phyloP scores from a whole-genome alignment of 2,329 filamentous ascomycete species.

The Pestalotiopsis fici region DNA sequence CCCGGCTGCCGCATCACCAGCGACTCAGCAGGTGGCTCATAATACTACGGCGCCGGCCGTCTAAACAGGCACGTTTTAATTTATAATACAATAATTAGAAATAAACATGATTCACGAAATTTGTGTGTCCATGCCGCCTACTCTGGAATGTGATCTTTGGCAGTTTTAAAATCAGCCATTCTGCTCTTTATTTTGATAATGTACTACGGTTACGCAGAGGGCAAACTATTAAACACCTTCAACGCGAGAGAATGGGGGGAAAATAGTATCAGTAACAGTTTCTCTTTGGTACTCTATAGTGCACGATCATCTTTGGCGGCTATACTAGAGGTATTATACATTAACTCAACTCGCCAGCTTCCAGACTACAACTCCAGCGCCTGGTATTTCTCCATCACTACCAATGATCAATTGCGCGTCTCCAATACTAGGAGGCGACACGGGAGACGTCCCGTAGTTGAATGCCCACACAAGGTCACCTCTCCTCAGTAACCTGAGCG shows the following conservation, averaged over 20 bases:
- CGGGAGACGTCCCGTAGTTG: slow-evolving; percentile 19
- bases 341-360: neutral
- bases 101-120: no score
- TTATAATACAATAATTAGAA: neutral
- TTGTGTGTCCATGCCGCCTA: no score
- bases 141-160: no score
- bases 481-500: slow-evolving; percentile 16
- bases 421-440: slow-evolving; percentile 13
- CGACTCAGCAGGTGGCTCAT: neutral
- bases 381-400: slow-evolving; percentile 14
- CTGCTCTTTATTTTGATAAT: no score
- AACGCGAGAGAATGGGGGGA: no score
- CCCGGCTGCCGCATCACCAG: neutral
- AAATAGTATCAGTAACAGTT: no score
- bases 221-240: no score
- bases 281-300: no score
- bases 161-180: no score
- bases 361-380: slow-evolving; percentile 19
- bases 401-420: slow-evolving; percentile 13
- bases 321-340: no score
- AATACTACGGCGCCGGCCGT: neutral
- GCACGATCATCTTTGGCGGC: no score
- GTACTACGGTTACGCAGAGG: no score
- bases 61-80: neutral
- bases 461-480: slow-evolving; percentile 21